A percentile compares a stretch with the other conserved stretches of the same genome.
Evolutionary conservation across 225 moss, liverwort and hornwort species (phyloP).

Genomic region (Marchantia polymorpha): DNA sequence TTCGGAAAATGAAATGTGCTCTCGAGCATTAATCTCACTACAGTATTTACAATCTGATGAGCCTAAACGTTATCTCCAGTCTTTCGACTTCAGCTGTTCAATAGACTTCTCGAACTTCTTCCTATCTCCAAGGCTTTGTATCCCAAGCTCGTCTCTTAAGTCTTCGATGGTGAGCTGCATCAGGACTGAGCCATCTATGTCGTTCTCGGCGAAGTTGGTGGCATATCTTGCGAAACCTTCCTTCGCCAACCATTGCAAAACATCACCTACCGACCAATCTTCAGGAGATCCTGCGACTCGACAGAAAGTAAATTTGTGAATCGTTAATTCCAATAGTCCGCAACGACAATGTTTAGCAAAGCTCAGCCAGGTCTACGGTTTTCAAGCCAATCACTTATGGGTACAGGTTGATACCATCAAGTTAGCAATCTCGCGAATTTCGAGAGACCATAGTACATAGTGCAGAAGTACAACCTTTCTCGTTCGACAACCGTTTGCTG

Average conservation of each 20-base stretch:
- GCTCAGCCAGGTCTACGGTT: too few relatives aligned
- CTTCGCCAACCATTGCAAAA: constrained; percentile 63
- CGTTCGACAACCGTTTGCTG: too few relatives aligned
- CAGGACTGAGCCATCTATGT: constrained; percentile 58
- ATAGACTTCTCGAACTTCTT: constrained; percentile 53
- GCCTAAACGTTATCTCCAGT: background rate
- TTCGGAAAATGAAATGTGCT: background rate
- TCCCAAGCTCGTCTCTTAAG: constrained; percentile 60
- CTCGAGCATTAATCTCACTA: background rate
- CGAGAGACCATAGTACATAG: too few relatives aligned
- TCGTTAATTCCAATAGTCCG: too few relatives aligned
- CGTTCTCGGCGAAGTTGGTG: constrained; percentile 58
- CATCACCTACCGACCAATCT: constrained; percentile 75
- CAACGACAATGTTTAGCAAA: too few relatives aligned
- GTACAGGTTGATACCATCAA: too few relatives aligned
- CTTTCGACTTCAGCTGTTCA: constrained; percentile 19
- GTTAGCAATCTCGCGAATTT: too few relatives aligned
- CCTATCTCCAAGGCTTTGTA: constrained; percentile 61
- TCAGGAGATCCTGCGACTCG: constrained; percentile 41
- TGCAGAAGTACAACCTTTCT: too few relatives aligned
- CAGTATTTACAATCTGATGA: constrained; percentile 9
- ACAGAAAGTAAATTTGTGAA: background rate
- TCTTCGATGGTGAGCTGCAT: constrained; percentile 54
- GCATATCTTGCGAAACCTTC: constrained; percentile 65
- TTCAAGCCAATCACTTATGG: too few relatives aligned